A percentile compares a stretch with the other conserved stretches of the same genome.
These are phyloP conservation scores for Populus euphratica DNA, from an alignment of 345 rosid genomes.

Conservation along the genomic window DNA sequence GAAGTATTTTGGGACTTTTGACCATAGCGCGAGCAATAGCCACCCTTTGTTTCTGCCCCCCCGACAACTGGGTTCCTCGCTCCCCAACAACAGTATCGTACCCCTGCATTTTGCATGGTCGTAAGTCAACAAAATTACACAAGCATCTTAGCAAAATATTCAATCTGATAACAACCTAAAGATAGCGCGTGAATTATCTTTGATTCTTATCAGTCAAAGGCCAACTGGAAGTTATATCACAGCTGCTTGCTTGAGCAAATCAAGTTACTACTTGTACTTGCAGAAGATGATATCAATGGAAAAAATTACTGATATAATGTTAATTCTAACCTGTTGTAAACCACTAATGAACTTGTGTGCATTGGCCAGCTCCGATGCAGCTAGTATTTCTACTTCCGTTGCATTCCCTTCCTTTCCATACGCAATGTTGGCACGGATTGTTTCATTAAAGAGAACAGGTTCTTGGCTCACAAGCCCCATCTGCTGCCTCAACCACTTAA, in stretches of 20 bases:
- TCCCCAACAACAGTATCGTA: slow-evolving; percentile 71
- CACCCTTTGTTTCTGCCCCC: slow-evolving; percentile 84
- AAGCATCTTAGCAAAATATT: background rate
- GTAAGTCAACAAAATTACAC: background rate
- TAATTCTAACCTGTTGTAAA: slow-evolving; percentile 58
- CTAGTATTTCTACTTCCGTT: slow-evolving; percentile 57
- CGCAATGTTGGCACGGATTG: slow-evolving; percentile 76
- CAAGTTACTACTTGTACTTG: background rate
- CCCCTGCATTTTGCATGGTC: slow-evolving; percentile 38
- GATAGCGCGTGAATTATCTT: background rate
- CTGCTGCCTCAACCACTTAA: slow-evolving; percentile 80
- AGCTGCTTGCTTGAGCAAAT: background rate
- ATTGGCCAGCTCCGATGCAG: slow-evolving; percentile 73
- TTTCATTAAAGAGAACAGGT: slow-evolving; percentile 71
- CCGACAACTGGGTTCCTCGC: slow-evolving; percentile 66
- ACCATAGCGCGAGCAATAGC: slow-evolving; percentile 81
- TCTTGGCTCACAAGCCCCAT: slow-evolving; percentile 91
- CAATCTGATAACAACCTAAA: background rate
- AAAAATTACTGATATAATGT: background rate
- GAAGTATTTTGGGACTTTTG: slow-evolving; percentile 60
- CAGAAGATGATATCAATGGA: background rate
- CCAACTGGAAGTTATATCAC: background rate
- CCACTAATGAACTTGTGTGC: slow-evolving; percentile 81
- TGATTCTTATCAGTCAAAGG: background rate
- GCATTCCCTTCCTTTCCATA: slow-evolving; percentile 79